Conservation (phyloP, 371 early-diverging fungal genomes). For the Rhizopus stolonifer region DNA sequence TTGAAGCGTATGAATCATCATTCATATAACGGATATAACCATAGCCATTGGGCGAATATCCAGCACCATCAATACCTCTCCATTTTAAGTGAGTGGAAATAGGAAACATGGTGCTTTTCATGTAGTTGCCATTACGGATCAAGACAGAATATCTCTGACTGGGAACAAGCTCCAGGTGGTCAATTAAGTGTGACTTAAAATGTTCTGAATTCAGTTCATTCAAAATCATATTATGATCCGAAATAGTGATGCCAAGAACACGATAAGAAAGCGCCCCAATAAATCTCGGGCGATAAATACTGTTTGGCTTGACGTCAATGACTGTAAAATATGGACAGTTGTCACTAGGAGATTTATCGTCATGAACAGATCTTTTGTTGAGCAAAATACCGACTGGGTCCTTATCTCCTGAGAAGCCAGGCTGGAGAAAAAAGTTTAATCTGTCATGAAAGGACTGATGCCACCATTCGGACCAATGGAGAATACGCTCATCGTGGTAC, state of each 20-base stretch:
- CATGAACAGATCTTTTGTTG: slow-evolving; percentile 31
- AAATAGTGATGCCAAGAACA: slow-evolving; percentile 26
- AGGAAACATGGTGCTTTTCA: slow-evolving; percentile 20
- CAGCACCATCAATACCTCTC: background rate
- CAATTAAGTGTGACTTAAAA: slow-evolving; percentile 22
- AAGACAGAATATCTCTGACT: slow-evolving; percentile 42
- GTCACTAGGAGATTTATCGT: background rate
- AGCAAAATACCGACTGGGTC: slow-evolving; percentile 33
- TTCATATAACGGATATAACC: slow-evolving; percentile 15
- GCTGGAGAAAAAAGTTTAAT: slow-evolving; percentile 19
- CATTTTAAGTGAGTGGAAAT: slow-evolving; percentile 15
- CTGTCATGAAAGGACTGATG: slow-evolving; percentile 23
- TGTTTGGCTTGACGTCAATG: slow-evolving; percentile 30
- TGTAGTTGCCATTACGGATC: slow-evolving; percentile 23
- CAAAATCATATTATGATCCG: slow-evolving; percentile 31
- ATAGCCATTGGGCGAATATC: slow-evolving; percentile 17
- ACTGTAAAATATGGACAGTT: slow-evolving; percentile 28
- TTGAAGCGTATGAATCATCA: background rate
- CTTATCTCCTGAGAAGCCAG: slow-evolving; percentile 16
- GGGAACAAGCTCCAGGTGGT: slow-evolving; percentile 33
- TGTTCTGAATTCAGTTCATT: slow-evolving; percentile 42
- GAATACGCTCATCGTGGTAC: slow-evolving; percentile 46
- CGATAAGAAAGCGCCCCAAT: slow-evolving; percentile 39
- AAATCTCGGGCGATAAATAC: slow-evolving; percentile 32
- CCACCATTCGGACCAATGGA: slow-evolving; percentile 51